These are phyloP conservation scores for Plenodomus biglobosus DNA, from an alignment of 2,329 filamentous ascomycete species.

Conservation along the genomic window DNA sequence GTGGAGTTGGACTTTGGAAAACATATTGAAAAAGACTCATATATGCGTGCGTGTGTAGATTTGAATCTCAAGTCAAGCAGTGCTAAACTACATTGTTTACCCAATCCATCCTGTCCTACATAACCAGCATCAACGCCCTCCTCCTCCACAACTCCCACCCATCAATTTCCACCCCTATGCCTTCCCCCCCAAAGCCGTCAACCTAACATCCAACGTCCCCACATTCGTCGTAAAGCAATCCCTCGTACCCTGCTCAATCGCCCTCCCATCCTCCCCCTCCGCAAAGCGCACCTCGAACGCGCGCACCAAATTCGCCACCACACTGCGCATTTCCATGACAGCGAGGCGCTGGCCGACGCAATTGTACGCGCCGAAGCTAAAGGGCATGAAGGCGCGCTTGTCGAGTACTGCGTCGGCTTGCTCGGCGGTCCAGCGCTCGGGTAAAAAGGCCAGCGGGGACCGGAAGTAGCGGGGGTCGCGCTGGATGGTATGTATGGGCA, in stretches of 20 bases:
- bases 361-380: constrained; percentile 66
- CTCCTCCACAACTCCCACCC: not conserved
- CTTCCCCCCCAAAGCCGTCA: not conserved
- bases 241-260: constrained; percentile 20
- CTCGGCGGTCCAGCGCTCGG: constrained; percentile 36
- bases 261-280: constrained; percentile 25
- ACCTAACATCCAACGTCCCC: constrained; percentile 31
- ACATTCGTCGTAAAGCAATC: constrained; percentile 38
- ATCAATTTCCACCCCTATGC: not conserved
- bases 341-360: constrained; percentile 71
- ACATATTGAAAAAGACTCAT: too few relatives aligned
- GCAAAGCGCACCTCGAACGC: constrained; percentile 57
- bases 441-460: constrained; percentile 28
- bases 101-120: too few relatives aligned
- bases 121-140: not conserved
- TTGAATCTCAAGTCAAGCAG: too few relatives aligned
- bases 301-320: constrained; percentile 61
- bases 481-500: constrained; percentile 35
- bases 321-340: constrained; percentile 64
- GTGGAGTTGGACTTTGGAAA: too few relatives aligned
- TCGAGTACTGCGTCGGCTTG: constrained; percentile 23
- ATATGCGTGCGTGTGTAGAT: too few relatives aligned
- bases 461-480: constrained; percentile 34
- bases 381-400: constrained; percentile 68
- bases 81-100: too few relatives aligned